Evolutionary conservation across 2,329 filamentous ascomycete species (phyloP), one percentile per base, ranked within the genome.

Genomic region (Aspergillus persii): DNA sequence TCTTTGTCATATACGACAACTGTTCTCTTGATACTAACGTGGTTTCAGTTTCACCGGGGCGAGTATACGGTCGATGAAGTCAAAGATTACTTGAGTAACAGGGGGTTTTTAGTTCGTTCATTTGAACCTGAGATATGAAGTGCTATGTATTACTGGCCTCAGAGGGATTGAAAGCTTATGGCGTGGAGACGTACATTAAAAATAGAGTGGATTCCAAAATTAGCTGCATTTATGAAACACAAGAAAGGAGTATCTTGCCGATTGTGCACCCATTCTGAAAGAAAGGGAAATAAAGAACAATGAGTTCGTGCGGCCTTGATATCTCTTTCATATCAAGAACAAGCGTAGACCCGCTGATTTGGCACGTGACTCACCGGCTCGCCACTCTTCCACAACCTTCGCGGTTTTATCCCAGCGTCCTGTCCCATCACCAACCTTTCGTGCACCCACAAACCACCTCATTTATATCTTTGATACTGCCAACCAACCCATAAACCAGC

Each of bases 21-120:
- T 47, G 26, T 51, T 57, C 26, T 54, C 23, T 36, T 12, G 54
- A 23, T 54, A 36, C 60, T 64, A 62, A 67, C 55, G 47, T 39
- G 41, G 30, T 54, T 8, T 41, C 60, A 86, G 84, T 99, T 99
- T 77, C 95, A 99, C 79, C 83, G 95, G 52, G 91, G 89, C 41
- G 94, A 99, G 79, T 99, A 94, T 76, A 96, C 93, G 0, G 94
- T 99, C 15, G 88, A 87, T 74, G 88, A 98, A 71, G 95, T 99
- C 51, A 99, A 99, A 78, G 89, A 96, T 60, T 85, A 90, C 70
- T 76, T 99, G 60, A 81, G 82, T 27, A 81, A 83, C 39, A 85
- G 87, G 70, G 91, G 91, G 0, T 81, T 96, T 59, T 75, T 91
- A 58, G 89, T 97, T n/a, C 84, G 95, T 63, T 85, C 87, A 59